A percentile compares a stretch with the other conserved stretches of the same genome.
Evolutionary conservation across 2,329 filamentous ascomycete species (phyloP).

Genomic region (Colletotrichum ledebouriae): DNA sequence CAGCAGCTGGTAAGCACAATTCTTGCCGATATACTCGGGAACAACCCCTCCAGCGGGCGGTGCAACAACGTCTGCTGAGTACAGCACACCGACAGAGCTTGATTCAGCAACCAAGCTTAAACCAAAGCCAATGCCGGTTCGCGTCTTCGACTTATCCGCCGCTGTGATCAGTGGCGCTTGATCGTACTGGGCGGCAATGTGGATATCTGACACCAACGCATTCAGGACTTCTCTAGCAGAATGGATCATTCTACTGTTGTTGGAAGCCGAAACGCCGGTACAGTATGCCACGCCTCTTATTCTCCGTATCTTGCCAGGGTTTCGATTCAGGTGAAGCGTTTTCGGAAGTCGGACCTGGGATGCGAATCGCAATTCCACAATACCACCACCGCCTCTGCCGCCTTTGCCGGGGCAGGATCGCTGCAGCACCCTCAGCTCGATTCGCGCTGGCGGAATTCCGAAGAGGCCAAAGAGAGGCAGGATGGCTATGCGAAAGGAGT

Average conservation of each 20-base stretch:
- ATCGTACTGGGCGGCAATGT: slow-evolving; percentile 86
- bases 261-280: slow-evolving; percentile 90
- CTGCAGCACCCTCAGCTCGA: slow-evolving; percentile 86
- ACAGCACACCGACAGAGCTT: slow-evolving; percentile 83
- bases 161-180: slow-evolving; percentile 70
- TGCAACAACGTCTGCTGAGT: slow-evolving; percentile 85
- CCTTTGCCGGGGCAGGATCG: slow-evolving; percentile 82
- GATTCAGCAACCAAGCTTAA: slow-evolving; percentile 92
- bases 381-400: slow-evolving; percentile 85
- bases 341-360: slow-evolving; percentile 95
- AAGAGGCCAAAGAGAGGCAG: slow-evolving; percentile 92
- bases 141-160: slow-evolving; percentile 71
- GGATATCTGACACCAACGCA: slow-evolving; percentile 86
- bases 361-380: slow-evolving; percentile 94
- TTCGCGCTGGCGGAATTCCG: slow-evolving; percentile 82
- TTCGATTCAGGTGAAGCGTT: slow-evolving; percentile 88
- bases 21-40: slow-evolving; percentile 90
- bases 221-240: slow-evolving; percentile 90
- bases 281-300: slow-evolving; percentile 95
- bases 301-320: slow-evolving; percentile 85
- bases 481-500: slow-evolving; percentile 93
- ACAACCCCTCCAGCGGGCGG: slow-evolving; percentile 84
- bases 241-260: slow-evolving; percentile 96
- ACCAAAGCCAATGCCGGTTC: slow-evolving; percentile 91
- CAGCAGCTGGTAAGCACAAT: slow-evolving; percentile 89